Base-by-base conservation (phyloP, 441 rosid genomes). In the Hura crepitans region DNA sequence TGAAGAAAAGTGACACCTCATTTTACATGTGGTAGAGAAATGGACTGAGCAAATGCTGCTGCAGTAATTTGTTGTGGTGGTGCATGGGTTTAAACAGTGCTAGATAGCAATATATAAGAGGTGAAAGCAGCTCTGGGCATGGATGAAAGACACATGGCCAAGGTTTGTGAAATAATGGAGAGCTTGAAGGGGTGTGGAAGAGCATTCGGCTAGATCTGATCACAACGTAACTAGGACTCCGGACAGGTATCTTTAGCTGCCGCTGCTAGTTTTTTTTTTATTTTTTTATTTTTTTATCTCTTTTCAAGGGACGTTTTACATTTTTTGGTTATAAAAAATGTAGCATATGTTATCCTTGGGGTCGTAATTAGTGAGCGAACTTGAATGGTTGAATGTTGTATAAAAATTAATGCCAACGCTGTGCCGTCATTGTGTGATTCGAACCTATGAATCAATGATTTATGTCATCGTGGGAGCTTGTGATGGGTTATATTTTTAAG, bases 151-250 rank as follows among this genome's bases (percentile, higher is more conserved):
- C 7, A 43, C 17, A 17, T 60, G 62, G 60, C 10, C 56, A 42
- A 54, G 45, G 55, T 58, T 28, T 74, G 78, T 74, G 71, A 45
- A 68, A 74, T 72, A 65, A 78, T 55, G 43, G 56, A 64, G 50
- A 62, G 39, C 12, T 33, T 22, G 46, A 39, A 39, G 65, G 68
- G 15, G 61, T 56, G 27, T 65, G 62, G 51, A 49, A 63, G 69
- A 46, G 69, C 45, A 68, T 68, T 54, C 53, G 62, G 55, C 54
- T 54, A 45, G 55, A 46, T 35, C 59, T 58, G 66, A 56, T 66
- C 28, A 30, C 53, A 54, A 53, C 39, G 20, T 53, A 23, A 61
- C 63, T n/a, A 33, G 42, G 47, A 45, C 45, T 37, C 27, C 62
- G 60, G 31, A 12, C n/a, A 11, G 22, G 58, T 13, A 14, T 69